These are phyloP conservation scores for Adenanthera pavonina DNA, from an alignment of 306 rosid genomes.

Conservation along the genomic window DNA sequence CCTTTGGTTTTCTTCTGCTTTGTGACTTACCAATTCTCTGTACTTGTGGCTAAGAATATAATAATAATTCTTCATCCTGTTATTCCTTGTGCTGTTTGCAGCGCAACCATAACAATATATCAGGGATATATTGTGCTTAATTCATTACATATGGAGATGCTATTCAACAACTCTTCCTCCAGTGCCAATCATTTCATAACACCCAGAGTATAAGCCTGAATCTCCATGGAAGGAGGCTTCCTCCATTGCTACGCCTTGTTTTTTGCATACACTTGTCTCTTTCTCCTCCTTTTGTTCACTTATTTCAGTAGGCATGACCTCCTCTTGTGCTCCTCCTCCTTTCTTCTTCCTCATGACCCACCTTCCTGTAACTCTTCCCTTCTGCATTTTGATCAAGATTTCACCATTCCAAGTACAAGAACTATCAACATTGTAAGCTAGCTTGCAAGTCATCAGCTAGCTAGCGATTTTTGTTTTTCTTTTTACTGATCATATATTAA, in stretches of 20 bases:
- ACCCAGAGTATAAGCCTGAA: not conserved
- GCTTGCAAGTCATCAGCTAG: not conserved
- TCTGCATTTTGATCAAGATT: not conserved
- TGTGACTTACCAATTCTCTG: no score
- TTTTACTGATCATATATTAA: not conserved
- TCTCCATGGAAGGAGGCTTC: constrained; percentile 39
- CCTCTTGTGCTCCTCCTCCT: not conserved
- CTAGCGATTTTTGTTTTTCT: no score
- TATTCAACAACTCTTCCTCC: no score
- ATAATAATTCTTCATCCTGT: no score
- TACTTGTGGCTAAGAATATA: no score
- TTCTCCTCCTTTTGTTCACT: constrained; percentile 48
- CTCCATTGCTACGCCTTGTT: constrained; percentile 3
- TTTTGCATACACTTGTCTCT: constrained; percentile 34
- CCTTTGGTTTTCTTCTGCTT: no score
- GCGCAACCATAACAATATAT: no score
- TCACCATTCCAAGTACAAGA: not conserved
- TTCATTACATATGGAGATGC: no score
- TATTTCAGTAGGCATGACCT: constrained; percentile 24
- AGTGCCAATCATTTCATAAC: no score
- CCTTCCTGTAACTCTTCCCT: not conserved
- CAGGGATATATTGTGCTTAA: no score
- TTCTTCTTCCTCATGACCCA: not conserved
- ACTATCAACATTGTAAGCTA: not conserved
- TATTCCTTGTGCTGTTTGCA: no score